A percentile compares a stretch with the other conserved stretches of the same genome.
Conservation (phyloP, 2,329 filamentous ascomycete species). For the Stagonosporopsis rhizophila region DNA sequence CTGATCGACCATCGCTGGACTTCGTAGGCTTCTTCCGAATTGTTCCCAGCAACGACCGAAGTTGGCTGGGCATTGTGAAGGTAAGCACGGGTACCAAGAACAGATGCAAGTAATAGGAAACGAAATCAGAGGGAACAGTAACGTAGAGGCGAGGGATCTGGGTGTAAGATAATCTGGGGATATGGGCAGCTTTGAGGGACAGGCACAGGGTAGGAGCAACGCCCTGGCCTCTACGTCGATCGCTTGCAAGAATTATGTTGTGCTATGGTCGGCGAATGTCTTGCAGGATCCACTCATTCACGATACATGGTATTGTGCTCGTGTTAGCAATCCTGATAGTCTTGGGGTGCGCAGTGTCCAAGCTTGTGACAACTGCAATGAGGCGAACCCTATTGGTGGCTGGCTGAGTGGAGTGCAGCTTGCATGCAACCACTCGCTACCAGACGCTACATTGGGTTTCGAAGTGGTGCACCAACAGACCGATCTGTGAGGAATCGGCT, state of each 20-base stretch:
- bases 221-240: slow-evolving; percentile 16
- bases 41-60: slow-evolving; percentile 54
- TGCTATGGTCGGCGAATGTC: slow-evolving; percentile 26
- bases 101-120: not conserved
- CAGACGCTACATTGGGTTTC: slow-evolving; percentile 11
- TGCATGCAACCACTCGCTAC: slow-evolving; percentile 21
- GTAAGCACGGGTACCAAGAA: slow-evolving; percentile 2
- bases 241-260: slow-evolving; percentile 21
- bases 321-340: slow-evolving; percentile 9
- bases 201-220: slow-evolving; percentile 1
- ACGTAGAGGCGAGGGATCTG: not conserved
- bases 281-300: slow-evolving; percentile 11
- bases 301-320: slow-evolving; percentile 12
- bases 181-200: slow-evolving; percentile 10
- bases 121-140: not conserved
- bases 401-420: slow-evolving; percentile 21
- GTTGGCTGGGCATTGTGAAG: slow-evolving; percentile 42
- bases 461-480: slow-evolving; percentile 9
- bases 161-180: not conserved
- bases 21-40: slow-evolving; percentile 57
- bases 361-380: slow-evolving; percentile 16
- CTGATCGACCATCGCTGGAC: slow-evolving; percentile 57
- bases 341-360: slow-evolving; percentile 12
- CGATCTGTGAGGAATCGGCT: slow-evolving; percentile 2
- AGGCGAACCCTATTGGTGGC: slow-evolving; percentile 24